phyloP scores from a whole-genome alignment of 2,329 filamentous ascomycete species.

The Colletotrichum lindemuthianum region DNA sequence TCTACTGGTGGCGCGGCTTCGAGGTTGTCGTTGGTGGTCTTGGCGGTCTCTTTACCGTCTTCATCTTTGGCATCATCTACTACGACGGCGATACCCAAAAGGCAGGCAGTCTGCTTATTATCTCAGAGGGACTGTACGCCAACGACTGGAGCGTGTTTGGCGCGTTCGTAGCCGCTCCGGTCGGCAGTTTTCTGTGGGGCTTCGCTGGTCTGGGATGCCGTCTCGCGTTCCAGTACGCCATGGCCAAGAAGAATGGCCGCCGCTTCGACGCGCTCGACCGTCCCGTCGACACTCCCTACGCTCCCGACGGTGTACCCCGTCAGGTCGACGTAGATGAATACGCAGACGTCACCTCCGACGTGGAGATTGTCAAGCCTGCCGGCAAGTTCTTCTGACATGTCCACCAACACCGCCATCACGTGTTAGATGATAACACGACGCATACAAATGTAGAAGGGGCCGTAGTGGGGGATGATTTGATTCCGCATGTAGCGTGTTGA shows the following conservation, averaged over 20 bases:
- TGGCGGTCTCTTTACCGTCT: conserved; percentile 81
- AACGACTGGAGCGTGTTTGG: conserved; percentile 86
- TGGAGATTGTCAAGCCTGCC: conserved; percentile 49
- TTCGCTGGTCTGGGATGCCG: conserved; percentile 70
- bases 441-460: background rate
- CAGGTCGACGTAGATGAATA: conserved; percentile 41
- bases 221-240: conserved; percentile 65
- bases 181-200: conserved; percentile 79
- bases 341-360: conserved; percentile 42
- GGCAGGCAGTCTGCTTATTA: conserved; percentile 75
- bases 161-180: conserved; percentile 81
- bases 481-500: conserved; percentile 14
- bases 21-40: conserved; percentile 83
- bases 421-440: background rate
- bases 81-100: conserved; percentile 76
- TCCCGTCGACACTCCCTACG: conserved; percentile 45
- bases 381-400: conserved; percentile 65
- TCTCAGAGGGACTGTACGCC: conserved; percentile 78
- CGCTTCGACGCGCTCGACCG: conserved; percentile 76
- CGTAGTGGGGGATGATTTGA: conserved; percentile 7
- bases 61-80: conserved; percentile 83
- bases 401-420: background rate
- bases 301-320: conserved; percentile 29
- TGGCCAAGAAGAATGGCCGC: conserved; percentile 66
- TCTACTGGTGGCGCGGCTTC: conserved; percentile 81